A percentile compares a stretch with the other conserved stretches of the same genome.
These are phyloP conservation scores for Prunus yedoensis DNA, from an alignment of 331 rosid genomes.

Conservation along the genomic window DNA sequence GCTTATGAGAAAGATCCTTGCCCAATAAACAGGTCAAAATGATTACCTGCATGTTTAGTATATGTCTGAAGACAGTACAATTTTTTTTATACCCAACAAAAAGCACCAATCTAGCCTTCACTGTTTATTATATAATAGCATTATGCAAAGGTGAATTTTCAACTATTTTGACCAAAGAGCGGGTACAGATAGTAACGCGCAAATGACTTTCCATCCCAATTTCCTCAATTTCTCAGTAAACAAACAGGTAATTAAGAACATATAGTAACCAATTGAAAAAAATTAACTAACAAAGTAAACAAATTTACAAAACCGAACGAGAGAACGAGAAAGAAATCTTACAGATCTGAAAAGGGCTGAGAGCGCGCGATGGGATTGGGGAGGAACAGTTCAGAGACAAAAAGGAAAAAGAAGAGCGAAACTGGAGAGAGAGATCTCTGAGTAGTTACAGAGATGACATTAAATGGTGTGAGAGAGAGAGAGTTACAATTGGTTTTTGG, in stretches of 20 bases:
- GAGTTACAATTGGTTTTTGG: neutral
- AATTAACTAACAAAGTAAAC: neutral
- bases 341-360: constrained; percentile 34
- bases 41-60: neutral
- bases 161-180: neutral
- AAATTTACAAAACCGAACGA: neutral
- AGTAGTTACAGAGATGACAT: neutral
- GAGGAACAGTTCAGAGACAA: neutral
- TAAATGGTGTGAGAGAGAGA: neutral
- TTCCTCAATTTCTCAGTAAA: constrained; percentile 11
- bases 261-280: neutral
- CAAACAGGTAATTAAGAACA: neutral
- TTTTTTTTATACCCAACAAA: neutral
- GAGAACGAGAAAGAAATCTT: constrained; percentile 14
- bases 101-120: neutral
- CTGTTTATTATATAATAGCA: neutral
- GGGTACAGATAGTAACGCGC: neutral
- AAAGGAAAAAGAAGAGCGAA: neutral
- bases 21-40: neutral
- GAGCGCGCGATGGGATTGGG: constrained; percentile 6
- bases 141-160: neutral
- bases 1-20: neutral
- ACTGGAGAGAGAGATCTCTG: constrained; percentile 3
- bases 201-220: neutral
- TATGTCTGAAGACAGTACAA: neutral